These are phyloP conservation scores for Xerocomus nothofagi DNA, from an alignment of 1,284 basidiomycete genomes.

Conservation along the genomic window DNA sequence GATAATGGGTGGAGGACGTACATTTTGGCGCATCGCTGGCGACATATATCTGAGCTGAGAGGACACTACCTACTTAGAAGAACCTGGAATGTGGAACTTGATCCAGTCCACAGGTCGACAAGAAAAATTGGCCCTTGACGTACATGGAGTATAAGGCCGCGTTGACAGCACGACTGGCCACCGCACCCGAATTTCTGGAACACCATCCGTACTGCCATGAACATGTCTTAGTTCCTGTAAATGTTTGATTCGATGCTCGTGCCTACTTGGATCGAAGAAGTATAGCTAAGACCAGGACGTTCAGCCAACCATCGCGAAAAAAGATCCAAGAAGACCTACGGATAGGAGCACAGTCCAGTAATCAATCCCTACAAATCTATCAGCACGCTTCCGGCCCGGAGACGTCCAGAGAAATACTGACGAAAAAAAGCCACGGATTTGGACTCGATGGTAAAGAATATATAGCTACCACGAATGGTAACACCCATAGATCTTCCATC, in stretches of 20 bases:
- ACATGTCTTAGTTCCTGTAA: background rate
- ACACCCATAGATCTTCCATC: constrained; percentile 50
- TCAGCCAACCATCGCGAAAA: constrained; percentile 10
- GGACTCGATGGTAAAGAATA: constrained; percentile 12
- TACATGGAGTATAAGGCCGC: constrained; percentile 58
- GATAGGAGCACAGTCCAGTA: constrained; percentile 16
- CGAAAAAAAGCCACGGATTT: constrained; percentile 16
- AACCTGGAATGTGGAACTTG: constrained; percentile 32
- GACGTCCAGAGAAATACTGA: background rate
- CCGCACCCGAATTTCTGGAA: constrained; percentile 55
- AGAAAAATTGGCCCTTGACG: background rate
- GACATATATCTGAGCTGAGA: constrained; percentile 49
- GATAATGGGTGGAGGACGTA: constrained; percentile 12
- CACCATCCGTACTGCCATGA: constrained; percentile 50
- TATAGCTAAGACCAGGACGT: constrained; percentile 16
- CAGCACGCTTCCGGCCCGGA: background rate
- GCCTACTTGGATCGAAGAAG: constrained; percentile 38
- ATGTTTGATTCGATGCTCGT: background rate
- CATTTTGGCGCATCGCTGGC: constrained; percentile 49
- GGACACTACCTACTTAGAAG: constrained; percentile 45
- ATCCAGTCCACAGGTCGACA: background rate
- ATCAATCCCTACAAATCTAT: constrained; percentile 11
- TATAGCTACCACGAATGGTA: constrained; percentile 29
- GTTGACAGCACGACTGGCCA: constrained; percentile 55
- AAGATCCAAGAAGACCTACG: background rate